Conservation (phyloP, 2,329 filamentous ascomycete species). For the Botrytis hyacinthi region DNA sequence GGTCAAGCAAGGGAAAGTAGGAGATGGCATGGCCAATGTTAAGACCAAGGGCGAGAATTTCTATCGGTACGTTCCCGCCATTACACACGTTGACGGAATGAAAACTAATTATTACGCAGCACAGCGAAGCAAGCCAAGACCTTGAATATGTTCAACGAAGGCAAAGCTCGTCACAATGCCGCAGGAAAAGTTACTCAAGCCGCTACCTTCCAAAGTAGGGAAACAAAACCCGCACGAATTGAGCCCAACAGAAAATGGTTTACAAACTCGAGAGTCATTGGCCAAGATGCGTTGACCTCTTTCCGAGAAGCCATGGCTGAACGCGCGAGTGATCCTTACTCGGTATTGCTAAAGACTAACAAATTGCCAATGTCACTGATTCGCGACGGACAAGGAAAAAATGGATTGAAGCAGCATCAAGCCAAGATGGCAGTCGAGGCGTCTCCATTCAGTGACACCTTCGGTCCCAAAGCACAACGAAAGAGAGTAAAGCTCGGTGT, state of each 20-base stretch:
- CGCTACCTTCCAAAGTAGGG: slow-evolving; percentile 78
- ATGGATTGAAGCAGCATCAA: slow-evolving; percentile 86
- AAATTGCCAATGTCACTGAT: slow-evolving; percentile 97
- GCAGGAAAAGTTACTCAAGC: slow-evolving; percentile 81
- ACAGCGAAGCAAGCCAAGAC: slow-evolving; percentile 83
- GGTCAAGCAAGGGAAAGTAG: slow-evolving; percentile 78
- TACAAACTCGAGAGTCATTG: slow-evolving; percentile 85
- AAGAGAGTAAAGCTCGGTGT: slow-evolving; percentile 90
- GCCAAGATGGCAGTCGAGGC: slow-evolving; percentile 93
- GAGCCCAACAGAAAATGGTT: slow-evolving; percentile 99
- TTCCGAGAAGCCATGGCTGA: slow-evolving; percentile 93
- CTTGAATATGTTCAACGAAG: slow-evolving; percentile 88
- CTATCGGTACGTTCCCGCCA: slow-evolving; percentile 62
- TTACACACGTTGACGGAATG: background rate
- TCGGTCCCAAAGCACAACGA: slow-evolving; percentile 88
- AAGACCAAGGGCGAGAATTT: slow-evolving; percentile 97
- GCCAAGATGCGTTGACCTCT: slow-evolving; percentile 79
- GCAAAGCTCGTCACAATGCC: slow-evolving; percentile 77
- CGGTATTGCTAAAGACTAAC: slow-evolving; percentile 93
- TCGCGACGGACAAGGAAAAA: slow-evolving; percentile 70
- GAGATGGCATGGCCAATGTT: slow-evolving; percentile 88
- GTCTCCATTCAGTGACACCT: slow-evolving; percentile 81
- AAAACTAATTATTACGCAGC: slow-evolving; percentile 36
- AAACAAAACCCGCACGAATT: slow-evolving; percentile 78
- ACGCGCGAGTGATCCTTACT: slow-evolving; percentile 85